Conservation (phyloP, 257 asterid species). For the Perilla frutescens region DNA sequence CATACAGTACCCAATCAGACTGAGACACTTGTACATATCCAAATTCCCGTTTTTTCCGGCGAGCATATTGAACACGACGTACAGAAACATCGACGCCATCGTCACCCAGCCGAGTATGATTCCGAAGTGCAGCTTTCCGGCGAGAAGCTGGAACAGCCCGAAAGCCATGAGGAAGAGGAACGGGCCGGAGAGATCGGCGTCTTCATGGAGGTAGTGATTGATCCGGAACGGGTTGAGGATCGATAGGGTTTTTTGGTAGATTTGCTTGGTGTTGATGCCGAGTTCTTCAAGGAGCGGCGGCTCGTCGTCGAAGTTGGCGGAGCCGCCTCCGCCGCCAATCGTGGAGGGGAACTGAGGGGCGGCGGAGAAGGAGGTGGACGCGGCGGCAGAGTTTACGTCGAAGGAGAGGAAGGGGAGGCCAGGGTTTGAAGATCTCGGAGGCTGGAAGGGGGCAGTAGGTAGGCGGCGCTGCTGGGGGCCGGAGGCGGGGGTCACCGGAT, state of each 20-base stretch:
- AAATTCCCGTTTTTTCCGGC: conserved; percentile 84
- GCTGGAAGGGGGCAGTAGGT: conserved; percentile 92
- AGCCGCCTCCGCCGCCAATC: conserved; percentile 58
- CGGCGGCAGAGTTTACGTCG: conserved; percentile 74
- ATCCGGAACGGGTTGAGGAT: conserved; percentile 71
- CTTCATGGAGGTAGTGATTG: conserved; percentile 78
- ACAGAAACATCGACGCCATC: conserved; percentile 79
- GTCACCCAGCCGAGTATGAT: conserved; percentile 93
- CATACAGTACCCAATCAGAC: conserved; percentile 91
- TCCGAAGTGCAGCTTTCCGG: conserved; percentile 88
- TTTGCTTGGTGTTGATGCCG: conserved; percentile 90
- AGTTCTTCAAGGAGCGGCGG: conserved; percentile 92
- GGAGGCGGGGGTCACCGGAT: conserved; percentile 50
- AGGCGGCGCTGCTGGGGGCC: conserved; percentile 74
- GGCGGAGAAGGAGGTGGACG: conserved; percentile 74
- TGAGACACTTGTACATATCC: conserved; percentile 84
- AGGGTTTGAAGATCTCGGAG: conserved; percentile 68
- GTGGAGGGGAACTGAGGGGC: conserved; percentile 63
- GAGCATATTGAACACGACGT: conserved; percentile 83
- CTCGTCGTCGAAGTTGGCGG: conserved; percentile 75
- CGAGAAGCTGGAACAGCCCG: conserved; percentile 86
- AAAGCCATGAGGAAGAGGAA: conserved; percentile 85
- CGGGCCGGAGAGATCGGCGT: conserved; percentile 93
- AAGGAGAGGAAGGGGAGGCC: conserved; percentile 86
- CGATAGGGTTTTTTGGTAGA: conserved; percentile 75